phyloP scores from a whole-genome alignment of 2,329 filamentous ascomycete species.

The Colletotrichum sp. region DNA sequence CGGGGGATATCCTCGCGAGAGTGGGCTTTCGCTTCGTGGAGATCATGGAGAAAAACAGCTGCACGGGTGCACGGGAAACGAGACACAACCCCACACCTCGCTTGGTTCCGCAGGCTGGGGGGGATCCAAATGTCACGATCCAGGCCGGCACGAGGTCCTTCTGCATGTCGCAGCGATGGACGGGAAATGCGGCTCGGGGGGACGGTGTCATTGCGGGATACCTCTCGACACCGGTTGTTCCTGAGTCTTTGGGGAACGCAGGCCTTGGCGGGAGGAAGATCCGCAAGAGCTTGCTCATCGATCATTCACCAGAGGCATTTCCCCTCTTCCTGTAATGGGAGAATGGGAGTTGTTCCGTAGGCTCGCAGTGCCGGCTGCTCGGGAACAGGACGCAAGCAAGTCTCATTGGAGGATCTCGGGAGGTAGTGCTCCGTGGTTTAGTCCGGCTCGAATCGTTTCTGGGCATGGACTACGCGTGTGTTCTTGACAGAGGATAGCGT shows the following conservation, averaged over 20 bases:
- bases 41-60: not conserved
- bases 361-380: not conserved
- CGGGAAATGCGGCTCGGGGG: not conserved
- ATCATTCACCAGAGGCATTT: too few relatives aligned
- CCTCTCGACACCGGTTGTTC: not conserved
- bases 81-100: not conserved
- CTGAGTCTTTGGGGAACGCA: not conserved
- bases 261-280: not conserved
- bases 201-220: not conserved
- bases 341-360: not conserved
- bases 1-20: not conserved
- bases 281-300: not conserved
- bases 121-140: not conserved
- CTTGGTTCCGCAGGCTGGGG: not conserved
- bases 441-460: not conserved
- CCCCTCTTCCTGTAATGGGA: not conserved
- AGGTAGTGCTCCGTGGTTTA: constrained; percentile 1
- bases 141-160: not conserved
- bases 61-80: not conserved
- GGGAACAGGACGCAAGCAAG: not conserved
- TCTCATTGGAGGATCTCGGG: not conserved
- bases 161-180: not conserved
- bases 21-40: not conserved
- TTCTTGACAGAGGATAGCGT: not conserved
- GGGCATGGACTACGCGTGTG: not conserved